Evolutionary conservation across 306 rosid genomes (phyloP).

Genomic region (Betula pendula): DNA sequence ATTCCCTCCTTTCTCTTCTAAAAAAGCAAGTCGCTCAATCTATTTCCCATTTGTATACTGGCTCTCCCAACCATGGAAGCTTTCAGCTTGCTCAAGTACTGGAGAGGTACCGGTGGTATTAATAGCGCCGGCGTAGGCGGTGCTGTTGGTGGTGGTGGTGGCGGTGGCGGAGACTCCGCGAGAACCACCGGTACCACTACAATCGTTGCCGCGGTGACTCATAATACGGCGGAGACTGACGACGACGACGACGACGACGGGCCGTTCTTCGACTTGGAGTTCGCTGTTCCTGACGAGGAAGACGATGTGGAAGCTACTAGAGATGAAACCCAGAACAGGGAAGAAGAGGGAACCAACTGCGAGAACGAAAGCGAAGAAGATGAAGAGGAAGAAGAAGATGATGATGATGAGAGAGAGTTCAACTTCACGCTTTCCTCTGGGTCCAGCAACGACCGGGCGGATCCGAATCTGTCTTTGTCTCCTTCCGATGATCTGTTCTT

Average conservation of each 20-base stretch:
- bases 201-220: slow-evolving; percentile 40
- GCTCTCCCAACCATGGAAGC: slow-evolving; percentile 99
- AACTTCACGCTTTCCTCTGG: slow-evolving; percentile 72
- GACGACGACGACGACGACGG: slow-evolving; percentile 58
- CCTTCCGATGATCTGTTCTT: slow-evolving; percentile 74
- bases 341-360: not conserved
- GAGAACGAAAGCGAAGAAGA: slow-evolving; percentile 13
- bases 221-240: slow-evolving; percentile 27
- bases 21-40: slow-evolving; percentile 18
- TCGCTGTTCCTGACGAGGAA: slow-evolving; percentile 59
- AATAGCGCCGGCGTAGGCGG: too few relatives aligned
- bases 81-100: slow-evolving; percentile 91
- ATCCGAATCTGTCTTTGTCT: slow-evolving; percentile 64
- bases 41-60: slow-evolving; percentile 53
- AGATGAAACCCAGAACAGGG: slow-evolving; percentile 17
- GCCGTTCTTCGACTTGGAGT: slow-evolving; percentile 90
- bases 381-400: slow-evolving; percentile 28
- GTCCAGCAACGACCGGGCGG: slow-evolving; percentile 62
- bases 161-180: not conserved
- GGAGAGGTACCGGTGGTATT: slow-evolving; percentile 60
- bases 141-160: not conserved
- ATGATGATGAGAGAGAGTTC: slow-evolving; percentile 56
- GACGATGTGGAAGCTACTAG: slow-evolving; percentile 33
- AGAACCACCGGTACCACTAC: slow-evolving; percentile 29
- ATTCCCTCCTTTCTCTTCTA: slow-evolving; percentile 4